A percentile compares a stretch with the other conserved stretches of the same genome.
Conservation (phyloP, 2,329 filamentous ascomycete species). For the Claviceps monticola region DNA sequence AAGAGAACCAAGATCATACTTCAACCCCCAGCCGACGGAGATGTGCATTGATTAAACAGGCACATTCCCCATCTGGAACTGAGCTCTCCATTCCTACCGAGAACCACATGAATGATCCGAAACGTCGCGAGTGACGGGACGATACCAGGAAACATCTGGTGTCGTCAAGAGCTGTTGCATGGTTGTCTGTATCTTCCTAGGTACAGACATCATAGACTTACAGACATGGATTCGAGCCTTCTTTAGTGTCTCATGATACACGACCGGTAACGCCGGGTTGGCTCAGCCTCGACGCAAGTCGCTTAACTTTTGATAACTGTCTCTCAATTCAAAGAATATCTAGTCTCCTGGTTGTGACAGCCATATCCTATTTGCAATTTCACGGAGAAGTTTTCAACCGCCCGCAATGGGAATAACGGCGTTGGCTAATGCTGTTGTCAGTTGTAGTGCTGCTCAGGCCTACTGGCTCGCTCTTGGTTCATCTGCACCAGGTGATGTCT, state of each 20-base stretch:
- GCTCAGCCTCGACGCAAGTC: too few species aligned
- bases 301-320: too few species aligned
- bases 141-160: too few species aligned
- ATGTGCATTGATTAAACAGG: neutral
- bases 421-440: neutral
- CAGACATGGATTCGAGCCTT: too few species aligned
- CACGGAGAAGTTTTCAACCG: neutral
- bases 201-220: too few species aligned
- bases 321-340: neutral
- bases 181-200: too few species aligned
- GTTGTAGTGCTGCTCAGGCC: neutral
- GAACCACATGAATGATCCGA: neutral
- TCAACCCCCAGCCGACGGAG: neutral
- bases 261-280: too few species aligned
- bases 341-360: neutral
- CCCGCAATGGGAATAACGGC: neutral
- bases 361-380: neutral
- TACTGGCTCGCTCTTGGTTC: too few species aligned
- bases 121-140: neutral
- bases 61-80: neutral
- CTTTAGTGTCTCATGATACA: too few species aligned
- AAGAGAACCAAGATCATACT: neutral
- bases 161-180: too few species aligned
- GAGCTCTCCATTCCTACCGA: neutral
- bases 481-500: too few species aligned